Evolutionary conservation across 2,329 filamentous ascomycete genomes (phyloP), one percentile per base, ranked within the genome.

Genomic region (Xylariaceae sp.): DNA sequence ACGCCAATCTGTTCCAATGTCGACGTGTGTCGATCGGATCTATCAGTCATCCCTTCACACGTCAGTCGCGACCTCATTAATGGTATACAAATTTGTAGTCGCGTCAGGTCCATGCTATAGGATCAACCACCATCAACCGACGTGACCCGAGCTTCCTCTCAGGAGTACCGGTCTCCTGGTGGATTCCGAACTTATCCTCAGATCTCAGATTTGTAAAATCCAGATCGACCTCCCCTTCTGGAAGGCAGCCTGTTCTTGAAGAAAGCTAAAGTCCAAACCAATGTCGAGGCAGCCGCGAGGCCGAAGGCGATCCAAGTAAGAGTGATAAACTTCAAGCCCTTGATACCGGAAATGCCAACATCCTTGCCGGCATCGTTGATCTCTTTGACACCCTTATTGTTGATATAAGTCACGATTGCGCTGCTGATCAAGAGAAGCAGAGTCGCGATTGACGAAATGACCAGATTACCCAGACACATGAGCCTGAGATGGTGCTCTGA

Each of bases 251-350:
- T 28, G 7, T 28, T 7, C 31, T 57, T 58, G 36, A 55, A 46
- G 4, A 43, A 61, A 31, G 57, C 47, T 1, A 55, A 18, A n/a
- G 56, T 44, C 77, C 77, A 81, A 61, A 73, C 79, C 3, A 70
- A 22, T 5, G 69, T 50, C 0, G 71, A 62, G 1, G 67, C 54
- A 3, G 70, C 61, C 72, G 79, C 78, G 54, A 75, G 64, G 3
- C 61, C 75, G 14, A 77, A 72, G 1, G 77, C 69, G 5, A 75
- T 69, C 78, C 77, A 81, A 5, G 71, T 71, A 38, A 80, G 61
- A 31, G 60, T 68, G 58, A 73, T 67, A 55, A 81, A 77, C 64
- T 74, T 73, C 41, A 47, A 60, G 7, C 79, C 78, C 11, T 66
- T 58, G 12, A 64, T 57, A 0, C 75, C 77, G 2, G 71, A 67